These are phyloP conservation scores for Backusella circina DNA, from an alignment of 192 early-diverging fungal genomes.

Conservation along the genomic window DNA sequence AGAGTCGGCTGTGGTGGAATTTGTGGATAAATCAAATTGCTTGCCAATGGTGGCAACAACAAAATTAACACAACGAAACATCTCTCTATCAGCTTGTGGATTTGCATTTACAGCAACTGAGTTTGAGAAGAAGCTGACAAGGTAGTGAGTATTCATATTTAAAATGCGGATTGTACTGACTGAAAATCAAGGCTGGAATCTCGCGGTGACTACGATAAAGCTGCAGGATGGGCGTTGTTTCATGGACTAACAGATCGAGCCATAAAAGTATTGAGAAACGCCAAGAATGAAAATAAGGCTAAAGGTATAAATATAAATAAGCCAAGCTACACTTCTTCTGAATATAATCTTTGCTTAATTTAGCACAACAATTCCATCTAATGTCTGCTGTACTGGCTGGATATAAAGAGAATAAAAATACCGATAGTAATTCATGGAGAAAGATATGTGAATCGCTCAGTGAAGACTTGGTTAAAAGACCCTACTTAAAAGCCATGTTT, in stretches of 20 bases:
- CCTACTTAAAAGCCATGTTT: conserved; percentile 88
- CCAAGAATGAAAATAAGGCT: conserved; percentile 33
- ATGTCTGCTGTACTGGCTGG: conserved; percentile 76
- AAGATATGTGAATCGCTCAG: conserved; percentile 60
- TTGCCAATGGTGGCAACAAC: conserved; percentile 39
- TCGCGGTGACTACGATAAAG: conserved; percentile 70
- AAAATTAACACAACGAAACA: conserved; percentile 42
- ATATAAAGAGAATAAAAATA: conserved; percentile 33
- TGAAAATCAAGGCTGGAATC: conserved; percentile 59
- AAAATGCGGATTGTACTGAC: not conserved
- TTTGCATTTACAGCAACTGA: conserved; percentile 44
- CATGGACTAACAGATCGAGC: conserved; percentile 73
- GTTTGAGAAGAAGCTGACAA: conserved; percentile 42
- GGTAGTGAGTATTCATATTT: conserved; percentile 28
- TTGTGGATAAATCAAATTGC: not conserved
- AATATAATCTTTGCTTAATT: not conserved
- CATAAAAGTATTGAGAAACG: conserved; percentile 57
- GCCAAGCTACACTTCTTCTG: conserved; percentile 3
- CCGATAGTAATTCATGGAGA: conserved; percentile 44
- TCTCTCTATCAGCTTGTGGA: conserved; percentile 47
- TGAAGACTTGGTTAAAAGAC: conserved; percentile 51
- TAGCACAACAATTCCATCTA: conserved; percentile 78
- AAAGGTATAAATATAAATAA: conserved; percentile 32
- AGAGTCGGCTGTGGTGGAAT: not conserved
- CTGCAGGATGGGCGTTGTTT: conserved; percentile 88